Conservation (phyloP, 768 basidiomycete genomes). For the Rossbeevera mucosa region DNA sequence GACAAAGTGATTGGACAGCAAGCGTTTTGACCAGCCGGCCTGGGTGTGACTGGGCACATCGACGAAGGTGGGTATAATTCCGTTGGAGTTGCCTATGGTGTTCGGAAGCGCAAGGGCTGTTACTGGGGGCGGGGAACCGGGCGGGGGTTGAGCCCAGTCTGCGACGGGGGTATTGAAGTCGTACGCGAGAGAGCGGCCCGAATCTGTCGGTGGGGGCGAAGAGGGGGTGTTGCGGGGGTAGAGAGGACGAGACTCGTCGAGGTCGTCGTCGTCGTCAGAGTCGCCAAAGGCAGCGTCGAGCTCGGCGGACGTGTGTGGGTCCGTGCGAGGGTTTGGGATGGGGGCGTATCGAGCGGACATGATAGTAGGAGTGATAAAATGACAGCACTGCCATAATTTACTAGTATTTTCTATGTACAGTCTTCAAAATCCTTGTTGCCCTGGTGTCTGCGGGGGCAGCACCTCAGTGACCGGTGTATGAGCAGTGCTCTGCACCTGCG, state of each 20-base stretch:
- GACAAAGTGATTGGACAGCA: conserved; percentile 53
- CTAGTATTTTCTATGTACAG: conserved; percentile 15
- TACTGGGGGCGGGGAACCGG: conserved; percentile 71
- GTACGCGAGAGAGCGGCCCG: conserved; percentile 45
- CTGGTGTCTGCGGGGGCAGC: conserved; percentile 9
- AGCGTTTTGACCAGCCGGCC: conserved; percentile 53
- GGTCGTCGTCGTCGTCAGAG: conserved; percentile 58
- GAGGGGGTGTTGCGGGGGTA: conserved; percentile 36
- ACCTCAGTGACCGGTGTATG: conserved; percentile 11
- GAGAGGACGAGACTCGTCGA: conserved; percentile 47
- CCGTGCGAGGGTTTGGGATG: conserved; percentile 53
- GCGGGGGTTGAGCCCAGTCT: conserved; percentile 80
- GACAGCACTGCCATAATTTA: neutral
- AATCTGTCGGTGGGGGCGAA: neutral
- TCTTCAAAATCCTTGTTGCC: conserved; percentile 26
- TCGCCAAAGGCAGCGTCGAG: conserved; percentile 88
- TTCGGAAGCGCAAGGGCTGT: conserved; percentile 65
- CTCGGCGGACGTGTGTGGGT: conserved; percentile 49
- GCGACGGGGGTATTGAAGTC: conserved; percentile 65
- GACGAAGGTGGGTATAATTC: conserved; percentile 50
- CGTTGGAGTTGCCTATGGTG: conserved; percentile 71
- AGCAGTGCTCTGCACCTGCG: conserved; percentile 6
- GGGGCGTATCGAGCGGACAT: conserved; percentile 66
- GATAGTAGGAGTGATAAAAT: conserved; percentile 1
- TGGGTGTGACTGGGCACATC: conserved; percentile 21